These are phyloP conservation scores for Babesia bigemina DNA, from an alignment of 169 alveolate genomes.

Conservation along the genomic window DNA sequence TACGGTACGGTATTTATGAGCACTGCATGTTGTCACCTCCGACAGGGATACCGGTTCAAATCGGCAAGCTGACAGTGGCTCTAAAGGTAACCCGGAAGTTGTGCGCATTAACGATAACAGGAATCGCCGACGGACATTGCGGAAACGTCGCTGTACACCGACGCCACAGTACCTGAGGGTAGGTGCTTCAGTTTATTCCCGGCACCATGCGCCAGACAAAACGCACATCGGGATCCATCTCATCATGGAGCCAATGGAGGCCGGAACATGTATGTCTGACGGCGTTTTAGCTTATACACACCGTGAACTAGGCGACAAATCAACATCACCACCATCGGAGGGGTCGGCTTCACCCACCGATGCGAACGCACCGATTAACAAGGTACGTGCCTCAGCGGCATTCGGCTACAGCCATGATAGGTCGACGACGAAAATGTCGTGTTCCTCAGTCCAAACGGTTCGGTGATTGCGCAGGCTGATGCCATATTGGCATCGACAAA, in stretches of 20 bases:
- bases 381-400: background rate
- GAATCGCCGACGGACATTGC: slow-evolving; percentile 12
- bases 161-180: slow-evolving; percentile 28
- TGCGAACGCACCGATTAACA: background rate
- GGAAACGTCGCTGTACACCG: slow-evolving; percentile 26
- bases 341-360: background rate
- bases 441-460: slow-evolving; percentile 8
- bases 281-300: background rate
- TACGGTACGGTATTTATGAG: background rate
- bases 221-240: slow-evolving; percentile 34
- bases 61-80: slow-evolving; percentile 24
- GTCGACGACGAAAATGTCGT: slow-evolving; percentile 1
- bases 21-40: background rate
- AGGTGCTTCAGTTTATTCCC: background rate
- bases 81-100: background rate
- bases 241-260: slow-evolving; percentile 32
- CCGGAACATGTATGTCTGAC: background rate
- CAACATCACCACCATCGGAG: background rate
- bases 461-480: background rate
- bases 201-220: slow-evolving; percentile 14
- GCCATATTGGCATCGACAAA: background rate
- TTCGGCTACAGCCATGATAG: background rate
- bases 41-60: slow-evolving; percentile 44
- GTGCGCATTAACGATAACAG: background rate
- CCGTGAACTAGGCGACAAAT: no score